A percentile compares a stretch with the other conserved stretches of the same genome.
Evolutionary conservation across 2,329 filamentous ascomycete genomes (phyloP).

Genomic region (Claviceps monticola): DNA sequence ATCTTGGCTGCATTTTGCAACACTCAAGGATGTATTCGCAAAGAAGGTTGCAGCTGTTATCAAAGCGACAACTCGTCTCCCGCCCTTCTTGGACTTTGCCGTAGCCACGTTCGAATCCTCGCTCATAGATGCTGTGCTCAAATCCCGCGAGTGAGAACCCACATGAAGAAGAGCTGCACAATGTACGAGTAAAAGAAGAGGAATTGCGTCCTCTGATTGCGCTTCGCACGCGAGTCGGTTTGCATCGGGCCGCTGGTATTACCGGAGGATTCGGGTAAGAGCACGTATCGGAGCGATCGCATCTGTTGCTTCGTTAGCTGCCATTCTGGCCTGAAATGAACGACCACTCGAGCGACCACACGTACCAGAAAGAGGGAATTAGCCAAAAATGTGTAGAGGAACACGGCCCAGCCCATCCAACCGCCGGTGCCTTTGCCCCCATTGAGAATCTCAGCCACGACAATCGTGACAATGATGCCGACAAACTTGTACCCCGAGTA

Average conservation of each 20-base stretch:
- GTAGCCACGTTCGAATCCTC: not conserved
- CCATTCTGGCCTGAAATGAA: no score
- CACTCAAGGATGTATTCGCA: no score
- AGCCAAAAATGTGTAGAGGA: constrained; percentile 81
- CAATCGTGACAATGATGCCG: constrained; percentile 80
- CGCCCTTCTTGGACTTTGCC: not conserved
- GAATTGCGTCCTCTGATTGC: constrained; percentile 80
- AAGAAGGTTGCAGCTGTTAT: no score
- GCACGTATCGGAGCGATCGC: constrained; percentile 87
- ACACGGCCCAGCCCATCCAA: constrained; percentile 79
- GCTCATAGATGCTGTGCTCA: constrained; percentile 11
- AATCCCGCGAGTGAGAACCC: constrained; percentile 41
- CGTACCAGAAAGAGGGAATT: constrained; percentile 90
- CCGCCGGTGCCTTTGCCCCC: constrained; percentile 71
- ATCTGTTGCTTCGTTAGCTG: constrained; percentile 39
- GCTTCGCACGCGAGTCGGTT: constrained; percentile 68
- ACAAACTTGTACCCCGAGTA: constrained; percentile 99
- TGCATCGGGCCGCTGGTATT: constrained; percentile 52
- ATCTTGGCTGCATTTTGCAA: no score
- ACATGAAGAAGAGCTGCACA: constrained; percentile 92
- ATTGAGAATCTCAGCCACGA: constrained; percentile 63
- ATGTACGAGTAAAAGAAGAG: constrained; percentile 90
- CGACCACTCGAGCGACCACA: constrained; percentile 6
- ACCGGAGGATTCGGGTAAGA: constrained; percentile 68
- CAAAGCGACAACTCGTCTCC: not conserved